phyloP scores from a whole-genome alignment of 2,329 filamentous ascomycete species.

The Penicillium paneum region DNA sequence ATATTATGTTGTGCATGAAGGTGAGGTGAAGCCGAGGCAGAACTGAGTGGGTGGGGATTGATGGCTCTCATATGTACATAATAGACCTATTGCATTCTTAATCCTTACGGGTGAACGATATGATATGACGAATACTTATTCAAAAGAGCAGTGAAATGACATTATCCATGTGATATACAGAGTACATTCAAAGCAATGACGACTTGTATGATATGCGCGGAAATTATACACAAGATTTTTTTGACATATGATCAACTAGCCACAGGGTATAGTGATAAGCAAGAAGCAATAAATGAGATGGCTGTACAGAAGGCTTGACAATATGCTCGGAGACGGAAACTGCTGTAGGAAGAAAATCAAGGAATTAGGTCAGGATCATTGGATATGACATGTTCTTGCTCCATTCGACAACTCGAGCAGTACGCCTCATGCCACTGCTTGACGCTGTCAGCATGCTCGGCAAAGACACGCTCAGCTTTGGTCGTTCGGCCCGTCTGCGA shows the following conservation, averaged over 20 bases:
- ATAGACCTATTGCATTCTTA: conserved; percentile 2
- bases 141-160: conserved; percentile 1
- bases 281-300: conserved; percentile 12
- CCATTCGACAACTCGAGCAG: conserved; percentile 58
- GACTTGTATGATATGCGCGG: conserved; percentile 5
- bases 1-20: conserved; percentile 64
- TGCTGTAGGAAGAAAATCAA: conserved; percentile 7
- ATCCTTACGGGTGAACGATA: background rate
- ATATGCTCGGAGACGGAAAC: background rate
- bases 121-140: conserved; percentile 20
- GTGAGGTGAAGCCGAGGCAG: conserved; percentile 62
- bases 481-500: conserved; percentile 23
- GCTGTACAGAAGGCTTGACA: conserved; percentile 7
- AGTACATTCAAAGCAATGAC: background rate
- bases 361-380: conserved; percentile 22
- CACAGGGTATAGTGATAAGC: conserved; percentile 32
- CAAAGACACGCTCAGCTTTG: conserved; percentile 29
- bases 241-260: conserved; percentile 3
- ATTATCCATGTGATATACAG: conserved; percentile 1
- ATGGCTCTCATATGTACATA: background rate
- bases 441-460: conserved; percentile 45
- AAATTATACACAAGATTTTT: conserved; percentile 13
- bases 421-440: conserved; percentile 59
- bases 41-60: conserved; percentile 43
- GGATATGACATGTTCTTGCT: conserved; percentile 34